Evolutionary conservation across 495 filamentous ascomycete genomes (phyloP), one percentile per base, ranked within the genome.

Genomic region (Letharia columbiana): DNA sequence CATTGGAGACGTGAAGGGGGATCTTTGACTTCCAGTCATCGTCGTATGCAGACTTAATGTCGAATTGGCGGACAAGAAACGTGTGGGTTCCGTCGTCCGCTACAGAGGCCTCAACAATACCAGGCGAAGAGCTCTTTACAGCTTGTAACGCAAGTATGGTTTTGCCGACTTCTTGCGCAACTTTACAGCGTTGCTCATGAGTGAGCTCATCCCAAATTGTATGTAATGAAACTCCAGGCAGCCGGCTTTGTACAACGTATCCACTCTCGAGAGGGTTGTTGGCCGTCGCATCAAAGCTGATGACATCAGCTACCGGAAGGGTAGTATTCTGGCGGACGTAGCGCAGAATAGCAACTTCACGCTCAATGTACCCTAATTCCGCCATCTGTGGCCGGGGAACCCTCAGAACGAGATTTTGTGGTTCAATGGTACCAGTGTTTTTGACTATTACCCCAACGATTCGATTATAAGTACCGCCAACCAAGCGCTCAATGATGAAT

Each of bases 331-430:
- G 63, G 39, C 73, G 66, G 10, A 84, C 68, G 62, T 76, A 81
- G 15, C 69, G 70, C 11, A 84, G 72, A 0, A 83, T 83, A 4
- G 81, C 77, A 3, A 78, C 81, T 62, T 85, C 82, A 45, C 79
- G 80, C 7, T 75, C 75, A 37, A 37, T 37, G 15, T 20, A 11
- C 3, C 31, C 31, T 2, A 74, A 49, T 9, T 31, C 8, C 28
- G 58, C 56, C 13, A 50, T n/a, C 1, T 13, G 0, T 9, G 47
- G 44, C 15, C 57, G 44, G 42, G 64, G 64, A 7, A 35, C 64
- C 8, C 64, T 40, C 31, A 66, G 35, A 10, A 66, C 41, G 39
- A 66, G 0, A 7, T 50, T 6, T 33, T 17, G 18, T 9, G 18
- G 5, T 0, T 61, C 20, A 3, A 11, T 15, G 15, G 6, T 4